phyloP scores from a whole-genome alignment of 805 yeast genomes.

The Saccharomyces mikatae region DNA sequence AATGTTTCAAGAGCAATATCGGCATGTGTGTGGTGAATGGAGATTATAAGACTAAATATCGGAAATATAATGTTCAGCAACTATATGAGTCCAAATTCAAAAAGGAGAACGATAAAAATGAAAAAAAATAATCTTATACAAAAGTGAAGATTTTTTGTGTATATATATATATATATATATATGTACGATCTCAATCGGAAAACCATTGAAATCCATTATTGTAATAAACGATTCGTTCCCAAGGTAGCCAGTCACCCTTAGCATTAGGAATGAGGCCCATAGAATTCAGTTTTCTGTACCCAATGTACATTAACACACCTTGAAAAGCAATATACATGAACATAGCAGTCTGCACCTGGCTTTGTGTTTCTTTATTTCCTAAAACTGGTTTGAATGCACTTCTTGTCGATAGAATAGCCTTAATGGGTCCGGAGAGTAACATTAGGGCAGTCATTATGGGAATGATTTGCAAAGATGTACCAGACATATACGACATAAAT shows the following conservation, averaged over 20 bases:
- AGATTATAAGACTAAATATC: constrained; percentile 43
- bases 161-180: not conserved
- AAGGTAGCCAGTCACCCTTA: constrained; percentile 84
- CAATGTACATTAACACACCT: constrained; percentile 56
- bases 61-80: constrained; percentile 75
- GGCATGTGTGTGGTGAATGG: constrained; percentile 79
- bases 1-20: constrained; percentile 79
- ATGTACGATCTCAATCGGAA: constrained; percentile 2
- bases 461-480: constrained; percentile 79
- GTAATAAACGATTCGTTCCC: constrained; percentile 47
- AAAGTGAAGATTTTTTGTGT: not conserved
- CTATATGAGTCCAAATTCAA: constrained; percentile 44
- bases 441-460: constrained; percentile 85
- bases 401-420: constrained; percentile 55
- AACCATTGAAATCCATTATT: constrained; percentile 14
- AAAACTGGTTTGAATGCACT: constrained; percentile 44
- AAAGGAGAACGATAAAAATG: constrained; percentile 7
- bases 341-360: constrained; percentile 34
- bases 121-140: not conserved
- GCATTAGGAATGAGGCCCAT: constrained; percentile 91
- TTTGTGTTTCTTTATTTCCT: constrained; percentile 28
- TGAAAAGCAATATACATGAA: constrained; percentile 41
- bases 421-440: constrained; percentile 71
- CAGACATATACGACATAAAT: constrained; percentile 88
- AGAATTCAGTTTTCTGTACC: constrained; percentile 72